Conservation (phyloP, 768 basidiomycete genomes). For the Peribolospora baueri region DNA sequence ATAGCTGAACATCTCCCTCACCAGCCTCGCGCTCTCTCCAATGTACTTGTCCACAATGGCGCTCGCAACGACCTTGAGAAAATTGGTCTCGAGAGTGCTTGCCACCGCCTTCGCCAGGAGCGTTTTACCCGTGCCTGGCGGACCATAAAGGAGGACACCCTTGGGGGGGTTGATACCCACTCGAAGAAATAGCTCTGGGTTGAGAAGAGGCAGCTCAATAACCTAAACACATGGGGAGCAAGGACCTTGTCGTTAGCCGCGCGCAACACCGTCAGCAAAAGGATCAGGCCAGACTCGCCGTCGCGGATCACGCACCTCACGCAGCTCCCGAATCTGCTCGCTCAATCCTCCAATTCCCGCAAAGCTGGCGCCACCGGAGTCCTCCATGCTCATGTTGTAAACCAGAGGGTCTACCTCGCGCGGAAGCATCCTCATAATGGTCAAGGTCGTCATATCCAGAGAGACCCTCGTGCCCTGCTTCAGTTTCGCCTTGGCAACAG, state of each 20-base stretch:
- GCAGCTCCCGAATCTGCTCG: constrained; percentile 86
- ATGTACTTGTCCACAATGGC: constrained; percentile 98
- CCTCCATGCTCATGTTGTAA: constrained; percentile 98
- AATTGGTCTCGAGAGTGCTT: constrained; percentile 92
- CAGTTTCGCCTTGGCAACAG: constrained; percentile 71
- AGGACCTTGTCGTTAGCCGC: too few species aligned
- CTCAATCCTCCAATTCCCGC: constrained; percentile 88
- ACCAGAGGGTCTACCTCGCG: constrained; percentile 94
- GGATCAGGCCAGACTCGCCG: too few species aligned
- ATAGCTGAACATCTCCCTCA: constrained; percentile 98
- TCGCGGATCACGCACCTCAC: constrained; percentile 38
- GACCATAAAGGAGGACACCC: constrained; percentile 84
- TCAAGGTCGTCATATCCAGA: constrained; percentile 96
- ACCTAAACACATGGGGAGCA: constrained; percentile 28
- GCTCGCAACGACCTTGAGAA: constrained; percentile 93
- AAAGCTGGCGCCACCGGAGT: constrained; percentile 82
- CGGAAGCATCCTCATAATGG: constrained; percentile 83
- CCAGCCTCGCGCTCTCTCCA: constrained; percentile 83
- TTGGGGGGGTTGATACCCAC: constrained; percentile 93
- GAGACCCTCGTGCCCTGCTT: constrained; percentile 87
- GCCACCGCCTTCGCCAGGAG: constrained; percentile 83
- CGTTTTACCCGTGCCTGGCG: constrained; percentile 91
- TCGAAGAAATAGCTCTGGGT: constrained; percentile 78
- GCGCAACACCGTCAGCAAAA: background rate
- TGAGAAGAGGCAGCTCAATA: constrained; percentile 82